A percentile compares a stretch with the other conserved stretches of the same genome.
phyloP scores from a whole-genome alignment of 2,329 filamentous ascomycete species.

The Calonectria fujianensis region DNA sequence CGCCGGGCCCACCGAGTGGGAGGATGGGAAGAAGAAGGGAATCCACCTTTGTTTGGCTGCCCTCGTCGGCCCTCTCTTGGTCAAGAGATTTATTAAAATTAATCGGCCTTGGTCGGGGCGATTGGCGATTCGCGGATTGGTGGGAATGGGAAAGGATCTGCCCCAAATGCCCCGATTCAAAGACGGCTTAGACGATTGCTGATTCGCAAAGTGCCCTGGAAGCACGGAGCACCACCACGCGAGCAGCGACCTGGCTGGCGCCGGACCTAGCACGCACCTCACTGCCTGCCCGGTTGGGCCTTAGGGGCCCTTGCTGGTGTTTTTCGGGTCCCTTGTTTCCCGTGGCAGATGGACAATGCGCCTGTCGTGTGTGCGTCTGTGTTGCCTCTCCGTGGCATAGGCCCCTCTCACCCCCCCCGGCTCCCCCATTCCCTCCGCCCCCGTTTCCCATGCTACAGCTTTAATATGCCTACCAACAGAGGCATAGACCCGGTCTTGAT shows the following conservation, averaged over 20 bases:
- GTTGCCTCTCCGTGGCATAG: too few species aligned
- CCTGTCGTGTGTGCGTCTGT: conserved; percentile 18
- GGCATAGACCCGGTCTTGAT: conserved; percentile 19
- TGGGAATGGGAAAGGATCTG: conserved; percentile 28
- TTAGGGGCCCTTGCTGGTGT: conserved; percentile 9
- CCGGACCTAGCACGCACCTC: neutral
- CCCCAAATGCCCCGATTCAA: conserved; percentile 24
- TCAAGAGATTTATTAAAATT: conserved; percentile 25
- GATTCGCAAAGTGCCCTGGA: conserved; percentile 14
- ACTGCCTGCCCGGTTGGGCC: conserved; percentile 10
- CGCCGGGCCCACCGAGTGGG: neutral
- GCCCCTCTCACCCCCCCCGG: neutral
- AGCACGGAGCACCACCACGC: conserved; percentile 17
- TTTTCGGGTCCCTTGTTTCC: conserved; percentile 14
- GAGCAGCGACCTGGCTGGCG: neutral
- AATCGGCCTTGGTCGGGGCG: neutral
- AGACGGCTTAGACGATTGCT: conserved; percentile 8
- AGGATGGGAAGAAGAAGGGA: neutral
- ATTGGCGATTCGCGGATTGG: conserved; percentile 24
- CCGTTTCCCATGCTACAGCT: conserved; percentile 19
- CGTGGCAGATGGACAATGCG: conserved; percentile 22
- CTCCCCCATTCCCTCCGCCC: conserved; percentile 7
- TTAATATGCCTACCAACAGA: conserved; percentile 1
- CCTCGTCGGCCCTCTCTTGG: neutral
- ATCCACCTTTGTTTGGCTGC: conserved; percentile 13